A percentile compares a stretch with the other conserved stretches of the same genome.
phyloP scores from a whole-genome alignment of 2,329 filamentous ascomycete genomes.

The Byssoonygena ceratinophila region DNA sequence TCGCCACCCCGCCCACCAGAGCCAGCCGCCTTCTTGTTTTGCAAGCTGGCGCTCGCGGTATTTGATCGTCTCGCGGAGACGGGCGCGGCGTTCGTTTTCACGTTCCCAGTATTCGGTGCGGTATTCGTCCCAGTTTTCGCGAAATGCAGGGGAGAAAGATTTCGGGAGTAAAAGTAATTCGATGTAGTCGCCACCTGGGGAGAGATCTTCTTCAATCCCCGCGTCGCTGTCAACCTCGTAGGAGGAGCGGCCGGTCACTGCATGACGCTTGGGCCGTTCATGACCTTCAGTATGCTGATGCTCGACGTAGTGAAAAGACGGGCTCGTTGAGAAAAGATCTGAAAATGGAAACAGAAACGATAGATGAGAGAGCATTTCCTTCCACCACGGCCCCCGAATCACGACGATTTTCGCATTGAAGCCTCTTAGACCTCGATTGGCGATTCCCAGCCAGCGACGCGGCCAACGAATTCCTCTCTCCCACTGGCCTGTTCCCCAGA shows the following conservation, averaged over 20 bases:
- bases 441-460: constrained; percentile 74
- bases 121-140: constrained; percentile 95
- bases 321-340: constrained; percentile 50
- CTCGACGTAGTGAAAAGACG: constrained; percentile 68
- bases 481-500: constrained; percentile 95
- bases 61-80: constrained; percentile 60
- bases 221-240: constrained; percentile 13
- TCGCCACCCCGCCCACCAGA: constrained; percentile 76
- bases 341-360: constrained; percentile 71
- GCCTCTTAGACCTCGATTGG: constrained; percentile 76
- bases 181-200: constrained; percentile 80
- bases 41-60: constrained; percentile 55
- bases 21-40: constrained; percentile 58
- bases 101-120: constrained; percentile 92
- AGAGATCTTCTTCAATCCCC: constrained; percentile 75
- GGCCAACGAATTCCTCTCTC: constrained; percentile 92
- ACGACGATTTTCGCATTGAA: constrained; percentile 97
- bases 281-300: constrained; percentile 29
- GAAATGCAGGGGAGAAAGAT: constrained; percentile 85
- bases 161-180: constrained; percentile 86
- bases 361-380: constrained; percentile 61
- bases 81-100: constrained; percentile 77
- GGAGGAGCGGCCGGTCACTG: constrained; percentile 3
- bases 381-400: constrained; percentile 70
- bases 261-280: constrained; percentile 15